Conservation (phyloP, 306 rosid species). For the Vigna unguiculata region DNA sequence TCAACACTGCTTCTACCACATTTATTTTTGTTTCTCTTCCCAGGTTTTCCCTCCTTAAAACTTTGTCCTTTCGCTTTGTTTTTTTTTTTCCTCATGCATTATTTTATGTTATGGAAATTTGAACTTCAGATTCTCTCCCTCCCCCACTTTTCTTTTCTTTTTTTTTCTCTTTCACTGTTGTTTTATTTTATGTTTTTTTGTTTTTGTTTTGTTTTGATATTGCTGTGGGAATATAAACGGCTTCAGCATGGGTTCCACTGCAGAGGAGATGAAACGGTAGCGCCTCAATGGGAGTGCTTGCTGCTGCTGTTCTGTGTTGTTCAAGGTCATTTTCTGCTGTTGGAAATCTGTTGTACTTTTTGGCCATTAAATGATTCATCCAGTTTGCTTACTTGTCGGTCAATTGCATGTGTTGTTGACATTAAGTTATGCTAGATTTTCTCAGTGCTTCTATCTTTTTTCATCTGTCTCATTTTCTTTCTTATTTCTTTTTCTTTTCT, state of each 20-base stretch:
- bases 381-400: not conserved
- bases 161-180: not conserved
- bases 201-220: conserved; percentile 1
- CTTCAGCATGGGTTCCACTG: conserved; percentile 28
- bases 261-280: conserved; percentile 23
- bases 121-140: conserved; percentile 55
- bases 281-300: conserved; percentile 7
- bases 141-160: conserved; percentile 11
- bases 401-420: not conserved
- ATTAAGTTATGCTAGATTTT: not conserved
- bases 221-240: conserved; percentile 37
- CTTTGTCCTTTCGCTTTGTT: conserved; percentile 62
- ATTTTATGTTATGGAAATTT: conserved; percentile 47
- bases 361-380: not conserved
- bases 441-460: not conserved
- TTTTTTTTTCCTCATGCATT: not conserved
- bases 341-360: not conserved
- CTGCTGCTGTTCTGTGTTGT: not conserved
- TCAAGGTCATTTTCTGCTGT: conserved; percentile 47
- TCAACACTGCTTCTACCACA: conserved; percentile 43
- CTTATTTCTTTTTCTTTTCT: too few species aligned
- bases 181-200: not conserved
- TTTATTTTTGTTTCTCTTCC: conserved; percentile 8
- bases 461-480: not conserved
- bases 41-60: conserved; percentile 26